These are phyloP conservation scores for Fusarium azukiicola DNA, from an alignment of 2,329 filamentous ascomycete genomes.

Conservation along the genomic window DNA sequence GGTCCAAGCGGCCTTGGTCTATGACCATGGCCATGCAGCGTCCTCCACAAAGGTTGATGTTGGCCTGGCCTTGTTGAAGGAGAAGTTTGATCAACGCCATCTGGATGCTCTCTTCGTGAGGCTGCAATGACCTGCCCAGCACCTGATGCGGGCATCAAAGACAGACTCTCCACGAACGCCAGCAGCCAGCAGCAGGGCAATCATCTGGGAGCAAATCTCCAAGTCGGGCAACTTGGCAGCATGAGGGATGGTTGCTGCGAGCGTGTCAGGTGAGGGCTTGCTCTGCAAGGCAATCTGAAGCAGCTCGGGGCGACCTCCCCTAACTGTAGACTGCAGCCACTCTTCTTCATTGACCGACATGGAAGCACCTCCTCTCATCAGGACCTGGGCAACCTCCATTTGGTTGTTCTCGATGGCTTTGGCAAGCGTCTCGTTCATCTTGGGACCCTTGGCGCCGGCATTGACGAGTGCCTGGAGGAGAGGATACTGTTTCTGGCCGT, in stretches of 20 bases:
- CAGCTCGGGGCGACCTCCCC: constrained; percentile 16
- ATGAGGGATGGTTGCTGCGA: constrained; percentile 7
- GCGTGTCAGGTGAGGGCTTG: neutral
- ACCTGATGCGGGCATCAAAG: constrained; percentile 19
- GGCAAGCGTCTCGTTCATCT: constrained; percentile 7
- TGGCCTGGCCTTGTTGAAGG: neutral
- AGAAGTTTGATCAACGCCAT: neutral
- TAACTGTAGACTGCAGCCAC: constrained; percentile 10
- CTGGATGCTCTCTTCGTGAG: neutral
- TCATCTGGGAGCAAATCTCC: constrained; percentile 8
- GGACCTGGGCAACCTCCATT: neutral
- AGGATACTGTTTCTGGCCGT: constrained; percentile 14
- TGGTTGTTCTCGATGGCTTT: constrained; percentile 17
- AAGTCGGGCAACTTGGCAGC: neutral
- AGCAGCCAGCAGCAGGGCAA: constrained; percentile 11
- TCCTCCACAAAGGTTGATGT: neutral
- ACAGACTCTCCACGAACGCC: constrained; percentile 13
- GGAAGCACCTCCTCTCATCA: neutral
- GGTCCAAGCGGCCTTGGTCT: neutral
- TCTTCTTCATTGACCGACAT: neutral
- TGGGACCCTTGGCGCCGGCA: constrained; percentile 27
- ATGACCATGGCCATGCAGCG: neutral
- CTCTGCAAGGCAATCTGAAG: constrained; percentile 21
- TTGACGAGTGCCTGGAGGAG: constrained; percentile 14
- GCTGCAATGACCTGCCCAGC: constrained; percentile 11